A percentile compares a stretch with the other conserved stretches of the same genome.
Conservation (phyloP, 1,284 basidiomycete species). For the Pseudozyma pruni region DNA sequence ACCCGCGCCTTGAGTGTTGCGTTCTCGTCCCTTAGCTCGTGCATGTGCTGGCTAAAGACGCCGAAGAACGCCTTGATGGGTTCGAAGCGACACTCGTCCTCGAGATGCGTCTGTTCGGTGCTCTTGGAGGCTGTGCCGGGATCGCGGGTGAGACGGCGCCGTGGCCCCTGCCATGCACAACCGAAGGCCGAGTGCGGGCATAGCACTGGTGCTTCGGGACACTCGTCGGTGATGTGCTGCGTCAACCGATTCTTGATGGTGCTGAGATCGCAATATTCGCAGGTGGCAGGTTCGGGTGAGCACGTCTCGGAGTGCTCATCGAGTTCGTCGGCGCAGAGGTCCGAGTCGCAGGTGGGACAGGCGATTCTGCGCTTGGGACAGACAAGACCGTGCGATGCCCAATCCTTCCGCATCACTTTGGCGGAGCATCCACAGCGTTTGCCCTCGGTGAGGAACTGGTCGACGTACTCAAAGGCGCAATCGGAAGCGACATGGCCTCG, state of each 20-base stretch:
- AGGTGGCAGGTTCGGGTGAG: constrained; percentile 32
- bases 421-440: constrained; percentile 46
- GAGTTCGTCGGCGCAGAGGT: constrained; percentile 24
- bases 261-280: constrained; percentile 20
- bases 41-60: constrained; percentile 22
- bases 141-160: constrained; percentile 4
- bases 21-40: constrained; percentile 37
- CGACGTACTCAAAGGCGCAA: constrained; percentile 51
- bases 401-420: constrained; percentile 57
- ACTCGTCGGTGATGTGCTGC: constrained; percentile 28
- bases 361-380: constrained; percentile 32
- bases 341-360: constrained; percentile 33
- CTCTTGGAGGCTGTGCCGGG: constrained; percentile 14
- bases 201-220: constrained; percentile 20
- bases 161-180: constrained; percentile 45
- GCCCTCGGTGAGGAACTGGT: constrained; percentile 28
- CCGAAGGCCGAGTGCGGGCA: constrained; percentile 43
- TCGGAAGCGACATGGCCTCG: constrained; percentile 30
- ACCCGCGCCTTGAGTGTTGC: constrained; percentile 16
- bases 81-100: constrained; percentile 40
- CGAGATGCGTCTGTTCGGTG: constrained; percentile 17
- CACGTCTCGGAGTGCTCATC: constrained; percentile 25
- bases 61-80: constrained; percentile 45
- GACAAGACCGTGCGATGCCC: constrained; percentile 30
- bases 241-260: constrained; percentile 35